Conservation (phyloP, 1,139 yeast species). For the Scheffersomyces insectosa region DNA sequence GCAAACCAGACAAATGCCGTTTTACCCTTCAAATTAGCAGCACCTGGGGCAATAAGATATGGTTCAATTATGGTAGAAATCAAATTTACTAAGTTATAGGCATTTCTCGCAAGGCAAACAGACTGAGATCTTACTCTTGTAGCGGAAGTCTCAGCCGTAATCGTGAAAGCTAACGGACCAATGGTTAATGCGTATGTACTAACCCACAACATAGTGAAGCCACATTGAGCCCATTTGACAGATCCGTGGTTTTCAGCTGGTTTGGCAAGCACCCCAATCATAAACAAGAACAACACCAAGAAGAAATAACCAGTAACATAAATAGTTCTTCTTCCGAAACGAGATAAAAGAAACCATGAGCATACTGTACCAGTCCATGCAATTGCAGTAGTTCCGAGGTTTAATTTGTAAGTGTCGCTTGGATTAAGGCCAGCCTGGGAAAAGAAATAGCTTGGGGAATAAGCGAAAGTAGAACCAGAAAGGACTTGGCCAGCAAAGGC, state of each 20-base stretch:
- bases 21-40: slow-evolving; percentile 24
- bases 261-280: slow-evolving; percentile 12
- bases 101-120: slow-evolving; percentile 24
- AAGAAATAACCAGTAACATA: slow-evolving; percentile 17
- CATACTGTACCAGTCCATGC: slow-evolving; percentile 19
- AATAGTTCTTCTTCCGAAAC: slow-evolving; percentile 25
- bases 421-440: slow-evolving; percentile 23
- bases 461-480: slow-evolving; percentile 24
- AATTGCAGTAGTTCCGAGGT: slow-evolving; percentile 19
- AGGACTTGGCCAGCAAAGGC: slow-evolving; percentile 24
- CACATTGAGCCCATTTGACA: slow-evolving; percentile 26
- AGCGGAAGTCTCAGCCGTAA: slow-evolving; percentile 24
- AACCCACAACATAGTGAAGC: slow-evolving; percentile 23
- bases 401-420: slow-evolving; percentile 14
- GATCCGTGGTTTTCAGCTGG: slow-evolving; percentile 17
- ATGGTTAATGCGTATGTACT: slow-evolving; percentile 24
- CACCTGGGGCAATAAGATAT: slow-evolving; percentile 25
- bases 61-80: slow-evolving; percentile 24
- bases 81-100: slow-evolving; percentile 22
- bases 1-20: slow-evolving; percentile 27
- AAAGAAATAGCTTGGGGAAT: slow-evolving; percentile 25
- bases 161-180: slow-evolving; percentile 27
- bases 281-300: slow-evolving; percentile 11
- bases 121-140: slow-evolving; percentile 27
- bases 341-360: slow-evolving; percentile 20